Percentiles rank a stretch among this genome's conserved stretches.
Conservation (phyloP, 106 monocot genomes). For the Allium sativum region DNA sequence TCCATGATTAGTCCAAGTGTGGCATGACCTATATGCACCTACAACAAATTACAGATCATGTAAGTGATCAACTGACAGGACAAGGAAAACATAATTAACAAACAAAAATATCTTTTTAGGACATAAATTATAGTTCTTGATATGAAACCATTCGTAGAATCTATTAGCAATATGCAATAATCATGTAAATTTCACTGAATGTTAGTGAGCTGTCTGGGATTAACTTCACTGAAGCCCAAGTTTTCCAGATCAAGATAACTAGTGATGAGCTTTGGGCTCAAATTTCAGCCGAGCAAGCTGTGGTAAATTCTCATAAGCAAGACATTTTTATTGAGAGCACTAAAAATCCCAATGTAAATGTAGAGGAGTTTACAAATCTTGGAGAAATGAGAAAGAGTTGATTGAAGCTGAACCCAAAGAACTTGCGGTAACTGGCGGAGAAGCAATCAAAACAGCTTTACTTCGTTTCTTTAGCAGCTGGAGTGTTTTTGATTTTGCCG, state of each 20-base stretch:
- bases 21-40: too few relatives aligned
- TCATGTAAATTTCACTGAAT: too few relatives aligned
- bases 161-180: too few relatives aligned
- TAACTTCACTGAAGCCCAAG: constrained; percentile 81
- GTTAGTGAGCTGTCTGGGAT: constrained; percentile 67
- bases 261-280: constrained; percentile 62
- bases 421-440: constrained; percentile 30
- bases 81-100: too few relatives aligned
- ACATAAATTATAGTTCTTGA: too few relatives aligned
- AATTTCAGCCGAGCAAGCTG: constrained; percentile 26
- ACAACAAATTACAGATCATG: too few relatives aligned
- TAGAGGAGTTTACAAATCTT: constrained; percentile 52
- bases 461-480: constrained; percentile 36
- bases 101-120: too few relatives aligned
- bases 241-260: constrained; percentile 73
- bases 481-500: constrained; percentile 22
- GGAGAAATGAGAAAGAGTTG: constrained; percentile 68
- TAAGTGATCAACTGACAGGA: too few relatives aligned
- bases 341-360: constrained; percentile 33
- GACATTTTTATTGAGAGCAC: constrained; percentile 18
- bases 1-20: too few relatives aligned
- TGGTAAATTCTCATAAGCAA: constrained; percentile 18
- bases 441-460: constrained; percentile 41
- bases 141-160: too few relatives aligned
- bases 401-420: constrained; percentile 21